Evolutionary conservation across 495 filamentous ascomycete species (phyloP).

Genomic region (Penicillium salamii): DNA sequence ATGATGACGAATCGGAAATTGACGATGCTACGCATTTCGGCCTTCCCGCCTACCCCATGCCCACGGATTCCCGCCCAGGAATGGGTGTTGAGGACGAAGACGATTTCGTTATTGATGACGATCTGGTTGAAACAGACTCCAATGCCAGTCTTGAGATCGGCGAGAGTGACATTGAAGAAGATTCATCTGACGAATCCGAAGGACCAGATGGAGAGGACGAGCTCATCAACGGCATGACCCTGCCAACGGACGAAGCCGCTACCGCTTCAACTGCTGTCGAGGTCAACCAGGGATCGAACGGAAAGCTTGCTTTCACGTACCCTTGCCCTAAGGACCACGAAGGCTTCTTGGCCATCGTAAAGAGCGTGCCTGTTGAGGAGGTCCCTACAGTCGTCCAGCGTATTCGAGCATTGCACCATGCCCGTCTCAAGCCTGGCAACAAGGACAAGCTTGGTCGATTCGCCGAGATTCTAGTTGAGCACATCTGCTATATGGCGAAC

Average conservation of each 20-base stretch:
- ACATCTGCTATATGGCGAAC: slow-evolving; percentile 66
- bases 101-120: slow-evolving; percentile 85
- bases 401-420: slow-evolving; percentile 84
- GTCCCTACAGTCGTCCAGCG: slow-evolving; percentile 79
- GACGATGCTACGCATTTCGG: slow-evolving; percentile 55
- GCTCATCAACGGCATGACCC: slow-evolving; percentile 39
- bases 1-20: slow-evolving; percentile 28
- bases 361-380: slow-evolving; percentile 56
- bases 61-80: slow-evolving; percentile 32
- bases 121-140: slow-evolving; percentile 62
- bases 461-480: slow-evolving; percentile 69
- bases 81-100: slow-evolving; percentile 81
- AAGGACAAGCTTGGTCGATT: slow-evolving; percentile 79
- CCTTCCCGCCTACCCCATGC: slow-evolving; percentile 30
- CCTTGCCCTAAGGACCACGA: slow-evolving; percentile 74
- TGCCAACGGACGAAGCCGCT: slow-evolving; percentile 23
- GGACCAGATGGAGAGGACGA: slow-evolving; percentile 48
- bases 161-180: slow-evolving; percentile 52
- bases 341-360: slow-evolving; percentile 65
- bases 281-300: slow-evolving; percentile 39
- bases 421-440: slow-evolving; percentile 79
- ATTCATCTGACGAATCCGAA: slow-evolving; percentile 46
- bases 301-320: slow-evolving; percentile 72
- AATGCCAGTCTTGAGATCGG: slow-evolving; percentile 53
- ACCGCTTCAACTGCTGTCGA: slow-evolving; percentile 23